These are phyloP conservation scores for Paraphaeosphaeria minitans DNA, from an alignment of 2,329 filamentous ascomycete genomes.

Conservation along the genomic window DNA sequence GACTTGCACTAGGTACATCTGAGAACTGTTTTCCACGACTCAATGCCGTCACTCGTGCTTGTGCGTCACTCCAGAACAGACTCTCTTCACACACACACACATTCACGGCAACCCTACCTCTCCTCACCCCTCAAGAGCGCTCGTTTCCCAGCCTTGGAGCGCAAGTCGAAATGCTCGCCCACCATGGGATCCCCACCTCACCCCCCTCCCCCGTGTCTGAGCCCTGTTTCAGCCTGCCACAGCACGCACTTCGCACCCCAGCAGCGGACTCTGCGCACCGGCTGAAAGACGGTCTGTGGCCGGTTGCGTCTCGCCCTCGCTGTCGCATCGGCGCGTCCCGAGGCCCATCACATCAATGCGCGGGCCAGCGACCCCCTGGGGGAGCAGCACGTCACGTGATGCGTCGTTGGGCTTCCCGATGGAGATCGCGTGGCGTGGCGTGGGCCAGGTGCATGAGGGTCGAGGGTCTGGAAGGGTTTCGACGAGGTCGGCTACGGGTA, in stretches of 20 bases:
- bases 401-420: not conserved
- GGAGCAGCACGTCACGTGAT: not conserved
- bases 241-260: slow-evolving; percentile 19
- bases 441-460: not conserved
- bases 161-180: no score
- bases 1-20: not conserved
- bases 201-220: slow-evolving; percentile 11
- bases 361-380: not conserved
- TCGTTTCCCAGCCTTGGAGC: no score
- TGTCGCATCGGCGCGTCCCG: not conserved
- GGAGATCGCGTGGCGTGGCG: not conserved
- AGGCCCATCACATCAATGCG: slow-evolving; percentile 7
- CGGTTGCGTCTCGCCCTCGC: slow-evolving; percentile 16
- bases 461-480: not conserved
- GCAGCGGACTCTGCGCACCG: slow-evolving; percentile 14
- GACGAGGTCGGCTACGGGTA: no score
- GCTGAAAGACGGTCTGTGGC: slow-evolving; percentile 20
- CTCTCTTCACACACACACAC: no score
- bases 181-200: not conserved
- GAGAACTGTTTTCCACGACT: not conserved
- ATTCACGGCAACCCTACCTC: no score
- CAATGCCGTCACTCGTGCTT: no score
- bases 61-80: no score
- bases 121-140: no score
- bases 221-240: slow-evolving; percentile 18